Evolutionary conservation across 768 basidiomycete species (phyloP), one percentile per base, ranked within the genome.

Genomic region (Mycena rosella): DNA sequence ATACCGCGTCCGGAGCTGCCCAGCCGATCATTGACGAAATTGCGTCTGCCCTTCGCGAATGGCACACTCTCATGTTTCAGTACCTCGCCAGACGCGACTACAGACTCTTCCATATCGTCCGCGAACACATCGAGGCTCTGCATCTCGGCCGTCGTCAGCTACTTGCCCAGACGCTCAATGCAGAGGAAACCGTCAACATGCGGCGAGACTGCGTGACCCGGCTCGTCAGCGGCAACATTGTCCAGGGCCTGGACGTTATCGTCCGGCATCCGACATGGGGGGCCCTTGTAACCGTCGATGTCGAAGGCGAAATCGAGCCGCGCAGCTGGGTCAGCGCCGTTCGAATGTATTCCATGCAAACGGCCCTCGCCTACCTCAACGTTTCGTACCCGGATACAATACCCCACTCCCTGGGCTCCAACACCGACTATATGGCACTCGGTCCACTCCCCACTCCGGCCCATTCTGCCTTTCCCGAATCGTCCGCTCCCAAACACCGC

Each of bases 11-110:
- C 0, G 97, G 97, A 13, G 84, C 85, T 24, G 81, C 78, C 3
- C 96, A 98, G 75, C 97, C 97, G 13, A 91, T 99, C 75, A 89
- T 99, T 56, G 97, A 99, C 79, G 97, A 99, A 82, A 97, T 99
- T 71, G 95, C 97, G 0, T 97, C 95, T 10, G 96, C 97, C 0
- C 82, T 99, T 48, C 90, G 97, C 42, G 97, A 99, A 87, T 99
- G 96, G 96, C 93, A 97, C 74, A 88, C 88, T 38, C 83, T 96
- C 57, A 92, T 98, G 87, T 96, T 95, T 75, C 91, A 91, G 68
- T 96, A 98, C 77, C 91, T 99, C 45, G 91, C 93, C 11, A 86
- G 89, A 49, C 88, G 96, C 60, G 94, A 98, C 73, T 99, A 99
- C 82, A 87, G 88, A 45, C 88, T 96, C 22, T 99, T 99, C 79